Percentiles rank a stretch among this genome's conserved stretches.
phyloP scores from a whole-genome alignment of 305 asterid species.

The Fraxinus xanthoxyloides region DNA sequence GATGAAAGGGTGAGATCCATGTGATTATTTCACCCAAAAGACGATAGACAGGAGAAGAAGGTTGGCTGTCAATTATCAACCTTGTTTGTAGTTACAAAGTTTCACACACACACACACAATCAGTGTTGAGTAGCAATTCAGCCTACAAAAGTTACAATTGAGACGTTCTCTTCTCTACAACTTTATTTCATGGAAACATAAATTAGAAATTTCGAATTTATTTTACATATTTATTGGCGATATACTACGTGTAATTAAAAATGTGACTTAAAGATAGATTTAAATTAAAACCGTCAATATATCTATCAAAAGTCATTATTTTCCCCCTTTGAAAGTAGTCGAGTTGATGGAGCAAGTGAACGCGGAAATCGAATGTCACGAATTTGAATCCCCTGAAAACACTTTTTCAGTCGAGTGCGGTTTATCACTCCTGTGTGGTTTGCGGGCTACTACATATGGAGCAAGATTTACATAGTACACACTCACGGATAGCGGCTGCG shows the following conservation, averaged over 20 bases:
- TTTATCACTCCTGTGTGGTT: too few species aligned
- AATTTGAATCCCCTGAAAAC: too few species aligned
- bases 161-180: background rate
- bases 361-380: too few species aligned
- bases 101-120: slow-evolving; percentile 4
- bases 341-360: too few species aligned
- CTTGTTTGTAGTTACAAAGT: slow-evolving; percentile 37
- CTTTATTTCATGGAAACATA: background rate
- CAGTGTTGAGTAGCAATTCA: slow-evolving; percentile 7
- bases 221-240: background rate
- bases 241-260: background rate
- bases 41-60: slow-evolving; percentile 39
- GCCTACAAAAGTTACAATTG: background rate
- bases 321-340: too few species aligned
- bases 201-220: background rate
- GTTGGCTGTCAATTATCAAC: slow-evolving; percentile 54
- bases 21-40: slow-evolving; percentile 51
- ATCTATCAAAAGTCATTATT: background rate
- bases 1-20: slow-evolving; percentile 59
- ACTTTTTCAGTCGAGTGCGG: too few species aligned
- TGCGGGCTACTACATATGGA: too few species aligned
- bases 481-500: too few species aligned
- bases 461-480: too few species aligned
- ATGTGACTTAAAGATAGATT: background rate
- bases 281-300: background rate